Evolutionary conservation across 306 rosid species (phyloP).

Genomic region (Vigna unguiculata): DNA sequence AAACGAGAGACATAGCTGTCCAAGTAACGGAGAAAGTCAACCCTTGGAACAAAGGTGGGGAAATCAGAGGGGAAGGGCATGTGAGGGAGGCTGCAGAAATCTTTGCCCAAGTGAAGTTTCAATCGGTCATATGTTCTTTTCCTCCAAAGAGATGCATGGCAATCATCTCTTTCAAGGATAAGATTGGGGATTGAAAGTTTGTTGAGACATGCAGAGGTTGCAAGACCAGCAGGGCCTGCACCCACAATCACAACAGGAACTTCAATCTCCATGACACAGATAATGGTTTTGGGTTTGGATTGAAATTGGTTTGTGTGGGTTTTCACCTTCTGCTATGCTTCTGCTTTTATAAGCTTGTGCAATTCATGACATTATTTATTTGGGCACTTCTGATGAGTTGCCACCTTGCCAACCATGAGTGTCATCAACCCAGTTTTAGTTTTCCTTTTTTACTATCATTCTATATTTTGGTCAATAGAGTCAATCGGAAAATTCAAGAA

Average conservation of each 20-base stretch:
- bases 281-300: neutral
- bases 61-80: constrained; percentile 51
- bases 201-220: constrained; percentile 69
- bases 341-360: constrained; percentile 18
- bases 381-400: neutral
- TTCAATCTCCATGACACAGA: constrained; percentile 51
- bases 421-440: neutral
- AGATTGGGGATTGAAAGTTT: constrained; percentile 50
- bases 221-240: constrained; percentile 73
- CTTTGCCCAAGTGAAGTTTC: constrained; percentile 69
- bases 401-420: neutral
- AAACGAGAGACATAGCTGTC: constrained; percentile 53
- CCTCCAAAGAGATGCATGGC: constrained; percentile 66
- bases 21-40: constrained; percentile 55
- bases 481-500: neutral
- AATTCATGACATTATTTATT: neutral
- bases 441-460: neutral
- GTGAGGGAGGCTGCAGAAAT: constrained; percentile 65
- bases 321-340: neutral
- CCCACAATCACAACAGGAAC: constrained; percentile 63
- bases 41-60: constrained; percentile 55
- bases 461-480: neutral
- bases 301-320: neutral
- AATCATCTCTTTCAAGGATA: constrained; percentile 68
- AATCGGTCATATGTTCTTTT: constrained; percentile 68